A percentile compares a stretch with the other conserved stretches of the same genome.
These are phyloP conservation scores for Tetrahymena elliotti DNA, from an alignment of 73 alveolate species.

Conservation along the genomic window DNA sequence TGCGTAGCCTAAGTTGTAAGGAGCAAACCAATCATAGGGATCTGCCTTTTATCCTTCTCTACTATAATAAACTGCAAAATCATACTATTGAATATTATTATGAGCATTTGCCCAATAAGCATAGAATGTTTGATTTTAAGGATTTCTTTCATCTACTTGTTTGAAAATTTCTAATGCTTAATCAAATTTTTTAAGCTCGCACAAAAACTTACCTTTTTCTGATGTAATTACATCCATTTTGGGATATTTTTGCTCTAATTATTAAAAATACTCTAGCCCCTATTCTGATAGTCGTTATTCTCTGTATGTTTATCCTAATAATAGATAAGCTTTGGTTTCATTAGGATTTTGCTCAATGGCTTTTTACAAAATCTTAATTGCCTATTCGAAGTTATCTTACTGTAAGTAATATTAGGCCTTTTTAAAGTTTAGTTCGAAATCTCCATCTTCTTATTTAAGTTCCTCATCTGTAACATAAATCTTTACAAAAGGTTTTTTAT, in stretches of 20 bases:
- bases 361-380: not conserved
- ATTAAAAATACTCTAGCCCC: not conserved
- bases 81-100: not conserved
- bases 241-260: not conserved
- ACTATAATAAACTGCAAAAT: not conserved
- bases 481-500: not conserved
- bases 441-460: not conserved
- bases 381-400: not conserved
- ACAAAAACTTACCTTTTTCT: not conserved
- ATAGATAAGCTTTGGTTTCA: not conserved
- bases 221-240: not conserved
- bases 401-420: not conserved
- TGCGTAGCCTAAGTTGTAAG: not conserved
- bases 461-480: not conserved
- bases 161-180: not conserved
- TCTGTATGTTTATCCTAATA: not conserved
- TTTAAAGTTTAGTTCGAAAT: not conserved
- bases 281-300: not conserved
- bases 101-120: not conserved
- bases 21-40: not conserved
- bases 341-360: not conserved
- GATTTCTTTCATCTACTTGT: not conserved
- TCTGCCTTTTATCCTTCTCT: not conserved
- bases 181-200: not conserved
- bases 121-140: not conserved